These are phyloP conservation scores for carrot (Daucus carota) DNA, from an alignment of 129 eudicot genomes.

Conservation along the genomic window DNA sequence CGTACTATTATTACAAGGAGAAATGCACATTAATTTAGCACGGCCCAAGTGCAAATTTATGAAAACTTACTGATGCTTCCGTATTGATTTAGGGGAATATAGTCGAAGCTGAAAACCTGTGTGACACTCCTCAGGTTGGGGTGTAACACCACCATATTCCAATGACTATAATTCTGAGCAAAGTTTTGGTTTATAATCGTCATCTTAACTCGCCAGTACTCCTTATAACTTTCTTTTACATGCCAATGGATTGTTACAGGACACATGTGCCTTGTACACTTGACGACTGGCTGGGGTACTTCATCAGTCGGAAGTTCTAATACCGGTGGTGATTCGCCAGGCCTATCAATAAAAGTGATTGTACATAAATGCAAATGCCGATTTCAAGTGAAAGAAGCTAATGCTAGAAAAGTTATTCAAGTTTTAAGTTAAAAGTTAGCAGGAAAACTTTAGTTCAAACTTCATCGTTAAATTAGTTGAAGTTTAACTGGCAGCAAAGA, in stretches of 20 bases:
- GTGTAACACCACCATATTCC: constrained; percentile 60
- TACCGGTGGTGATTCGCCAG: constrained; percentile 33
- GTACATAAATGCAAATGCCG: neutral
- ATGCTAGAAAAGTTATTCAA: neutral
- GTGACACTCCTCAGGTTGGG: constrained; percentile 55
- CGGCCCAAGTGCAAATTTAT: neutral
- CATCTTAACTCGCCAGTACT: constrained; percentile 77
- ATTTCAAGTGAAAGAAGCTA: neutral
- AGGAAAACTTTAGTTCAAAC: neutral
- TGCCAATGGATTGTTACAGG: constrained; percentile 81
- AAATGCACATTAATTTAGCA: neutral
- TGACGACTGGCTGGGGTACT: constrained; percentile 35
- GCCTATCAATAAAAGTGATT: constrained; percentile 18
- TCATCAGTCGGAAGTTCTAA: constrained; percentile 30
- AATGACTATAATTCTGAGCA: constrained; percentile 49
- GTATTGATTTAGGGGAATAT: constrained; percentile 53
- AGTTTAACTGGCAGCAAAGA: neutral
- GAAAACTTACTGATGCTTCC: constrained; percentile 48
- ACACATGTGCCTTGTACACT: constrained; percentile 64
- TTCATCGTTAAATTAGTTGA: neutral
- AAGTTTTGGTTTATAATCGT: constrained; percentile 51
- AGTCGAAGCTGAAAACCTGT: constrained; percentile 73
- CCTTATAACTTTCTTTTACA: constrained; percentile 57
- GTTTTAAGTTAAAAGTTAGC: neutral
- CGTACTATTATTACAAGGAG: neutral